Evolutionary conservation across 2,329 filamentous ascomycete species (phyloP).

Genomic region (Neopestalotiopsis sp.): DNA sequence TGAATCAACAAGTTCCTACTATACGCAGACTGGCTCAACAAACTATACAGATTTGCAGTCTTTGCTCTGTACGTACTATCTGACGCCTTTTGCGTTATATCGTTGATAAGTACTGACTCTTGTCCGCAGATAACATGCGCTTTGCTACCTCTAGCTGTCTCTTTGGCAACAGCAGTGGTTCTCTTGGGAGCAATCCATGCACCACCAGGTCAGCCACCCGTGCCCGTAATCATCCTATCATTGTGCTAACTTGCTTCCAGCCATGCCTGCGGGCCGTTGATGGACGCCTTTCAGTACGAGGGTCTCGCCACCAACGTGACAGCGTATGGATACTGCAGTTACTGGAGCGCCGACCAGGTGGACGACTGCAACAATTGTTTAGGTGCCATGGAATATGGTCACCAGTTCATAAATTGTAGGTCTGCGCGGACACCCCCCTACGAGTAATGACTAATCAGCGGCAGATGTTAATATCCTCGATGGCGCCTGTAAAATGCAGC

Average conservation of each 20-base stretch:
- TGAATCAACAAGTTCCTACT: slow-evolving; percentile 55
- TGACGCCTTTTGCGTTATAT: not conserved
- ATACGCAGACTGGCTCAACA: slow-evolving; percentile 39
- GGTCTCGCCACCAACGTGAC: slow-evolving; percentile 52
- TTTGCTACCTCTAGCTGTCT: slow-evolving; percentile 62
- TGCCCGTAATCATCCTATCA: not conserved
- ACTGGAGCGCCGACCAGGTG: slow-evolving; percentile 48
- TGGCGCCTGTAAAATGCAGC: slow-evolving; percentile 61
- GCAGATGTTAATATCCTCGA: slow-evolving; percentile 47
- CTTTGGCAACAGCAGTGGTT: slow-evolving; percentile 41
- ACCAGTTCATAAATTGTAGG: slow-evolving; percentile 61
- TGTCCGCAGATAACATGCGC: slow-evolving; percentile 59
- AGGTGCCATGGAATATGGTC: slow-evolving; percentile 35
- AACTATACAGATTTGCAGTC: slow-evolving; percentile 56
- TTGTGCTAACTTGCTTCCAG: slow-evolving; percentile 42
- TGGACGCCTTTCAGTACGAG: slow-evolving; percentile 52
- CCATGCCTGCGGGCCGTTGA: slow-evolving; percentile 57
- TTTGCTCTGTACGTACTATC: slow-evolving; percentile 56
- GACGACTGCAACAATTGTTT: slow-evolving; percentile 57
- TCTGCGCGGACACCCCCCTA: slow-evolving; percentile 13
- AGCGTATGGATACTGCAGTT: slow-evolving; percentile 60
- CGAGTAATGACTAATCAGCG: slow-evolving; percentile 20
- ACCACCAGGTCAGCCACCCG: slow-evolving; percentile 52
- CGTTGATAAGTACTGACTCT: not conserved
- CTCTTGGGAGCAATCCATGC: slow-evolving; percentile 50